phyloP scores from a whole-genome alignment of 176 grass and related monocot species.

The Musa itinerans region DNA sequence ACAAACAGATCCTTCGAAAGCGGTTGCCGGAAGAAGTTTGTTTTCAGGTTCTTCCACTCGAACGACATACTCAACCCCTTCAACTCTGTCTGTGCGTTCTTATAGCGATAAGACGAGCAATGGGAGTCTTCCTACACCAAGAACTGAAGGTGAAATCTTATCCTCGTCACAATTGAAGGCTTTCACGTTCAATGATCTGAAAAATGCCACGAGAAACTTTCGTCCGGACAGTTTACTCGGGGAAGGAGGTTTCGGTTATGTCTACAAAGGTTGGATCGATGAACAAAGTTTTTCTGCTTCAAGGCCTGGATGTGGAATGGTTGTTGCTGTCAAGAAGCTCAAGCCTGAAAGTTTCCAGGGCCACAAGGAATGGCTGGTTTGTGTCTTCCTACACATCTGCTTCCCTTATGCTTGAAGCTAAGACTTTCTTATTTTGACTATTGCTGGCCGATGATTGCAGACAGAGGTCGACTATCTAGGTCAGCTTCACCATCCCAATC shows the following conservation, averaged over 20 bases:
- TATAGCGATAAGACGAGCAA: not conserved
- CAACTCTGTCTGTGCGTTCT: not conserved
- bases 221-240: slow-evolving; percentile 20
- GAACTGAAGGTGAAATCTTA: slow-evolving; percentile 22
- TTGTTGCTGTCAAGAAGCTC: slow-evolving; percentile 27
- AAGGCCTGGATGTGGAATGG: slow-evolving; percentile 19
- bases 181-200: slow-evolving; percentile 16
- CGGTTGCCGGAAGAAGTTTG: not conserved
- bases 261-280: slow-evolving; percentile 31
- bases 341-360: slow-evolving; percentile 26
- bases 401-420: not conserved
- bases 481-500: slow-evolving; percentile 25
- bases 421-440: not conserved
- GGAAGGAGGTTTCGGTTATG: slow-evolving; percentile 28
- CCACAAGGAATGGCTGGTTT: slow-evolving; percentile 31
- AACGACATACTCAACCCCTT: slow-evolving; percentile 9
- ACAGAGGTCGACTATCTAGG: slow-evolving; percentile 28
- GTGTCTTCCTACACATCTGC: not conserved
- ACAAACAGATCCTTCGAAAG: slow-evolving; percentile 9
- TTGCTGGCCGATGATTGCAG: not conserved
- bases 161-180: slow-evolving; percentile 22
- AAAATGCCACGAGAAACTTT: slow-evolving; percentile 25
- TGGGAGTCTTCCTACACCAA: slow-evolving; percentile 17
- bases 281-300: slow-evolving; percentile 18
- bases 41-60: slow-evolving; percentile 13